Conservation (phyloP, 2,329 filamentous ascomycete species). For the Didymella keratinophila region DNA sequence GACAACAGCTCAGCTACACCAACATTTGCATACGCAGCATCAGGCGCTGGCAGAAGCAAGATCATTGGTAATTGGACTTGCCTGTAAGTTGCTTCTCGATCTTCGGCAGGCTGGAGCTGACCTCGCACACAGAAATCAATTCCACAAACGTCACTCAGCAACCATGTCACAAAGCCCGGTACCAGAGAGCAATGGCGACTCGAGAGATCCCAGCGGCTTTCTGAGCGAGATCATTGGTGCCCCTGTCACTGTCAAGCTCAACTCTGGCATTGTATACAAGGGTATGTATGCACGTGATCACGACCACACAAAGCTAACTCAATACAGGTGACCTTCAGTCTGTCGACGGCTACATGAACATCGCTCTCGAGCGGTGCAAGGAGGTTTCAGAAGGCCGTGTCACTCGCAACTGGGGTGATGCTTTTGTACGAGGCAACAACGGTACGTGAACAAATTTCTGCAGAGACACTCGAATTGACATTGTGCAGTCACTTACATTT, state of each 20-base stretch:
- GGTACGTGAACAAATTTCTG: conserved; percentile 61
- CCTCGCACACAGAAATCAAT: conserved; percentile 3
- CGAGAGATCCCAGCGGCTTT: conserved; percentile 92
- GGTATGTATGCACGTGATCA: conserved; percentile 60
- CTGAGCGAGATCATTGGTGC: conserved; percentile 93
- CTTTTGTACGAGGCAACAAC: conserved; percentile 95
- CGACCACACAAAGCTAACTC: conserved; percentile 10
- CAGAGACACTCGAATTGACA: conserved; percentile 18
- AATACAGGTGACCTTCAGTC: conserved; percentile 88
- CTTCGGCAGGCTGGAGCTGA: not conserved
- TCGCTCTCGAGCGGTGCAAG: conserved; percentile 93
- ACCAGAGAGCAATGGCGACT: conserved; percentile 69
- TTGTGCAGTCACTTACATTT: conserved; percentile 42
- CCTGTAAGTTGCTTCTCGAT: not conserved
- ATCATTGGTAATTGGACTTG: not conserved
- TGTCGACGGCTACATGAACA: conserved; percentile 99
- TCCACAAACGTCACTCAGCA: conserved; percentile 11
- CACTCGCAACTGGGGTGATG: conserved; percentile 86
- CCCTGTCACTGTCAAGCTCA: conserved; percentile 94
- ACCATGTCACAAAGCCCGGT: conserved; percentile 52
- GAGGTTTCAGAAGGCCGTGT: conserved; percentile 89
- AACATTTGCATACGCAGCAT: conserved; percentile 1
- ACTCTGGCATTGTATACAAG: conserved; percentile 98
- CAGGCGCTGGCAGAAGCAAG: not conserved
- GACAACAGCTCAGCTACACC: conserved; percentile 4